Base-by-base conservation (phyloP, 257 asterid species). In the Capsicum rhomboideum region DNA sequence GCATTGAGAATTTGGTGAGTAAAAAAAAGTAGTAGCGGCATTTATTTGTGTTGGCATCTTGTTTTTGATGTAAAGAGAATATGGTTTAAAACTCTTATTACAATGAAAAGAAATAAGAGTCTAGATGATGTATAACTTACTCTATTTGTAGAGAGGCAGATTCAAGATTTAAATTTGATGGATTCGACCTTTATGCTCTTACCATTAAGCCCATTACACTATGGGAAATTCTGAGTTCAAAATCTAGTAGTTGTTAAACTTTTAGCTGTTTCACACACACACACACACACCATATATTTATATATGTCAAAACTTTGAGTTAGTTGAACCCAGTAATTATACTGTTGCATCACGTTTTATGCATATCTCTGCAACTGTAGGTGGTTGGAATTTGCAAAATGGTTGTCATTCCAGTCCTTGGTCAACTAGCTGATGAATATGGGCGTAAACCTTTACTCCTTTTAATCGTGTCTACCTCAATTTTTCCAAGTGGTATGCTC, bases 371-470 rank as follows among this genome's bases (percentile, higher is more conserved):
- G 1, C 61, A 16, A 16, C 10, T 88, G 85, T 87, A 96, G 99
- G 91, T 91, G 78, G 97, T 93, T 17, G 99, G 98, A 42, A 88
- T 93, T 84, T 91, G 94, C 93, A 93, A 93, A 92, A 92, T 94
- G 97, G 91, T 94, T 83, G 93, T 88, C 83, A 91, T 96, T 86
- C 99, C 99, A 46, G 89, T 93, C 56, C 31, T 96, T 82, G 98
- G 98, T 64, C 98, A 96, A 90, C 91, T 96, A 83, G 90, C 99
- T 10, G 98, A 96, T 89, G 98, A 96, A 34, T 88, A 90, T 72
- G 98, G 99, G 64, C 96, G 98, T 42, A 96, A 96, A 90, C 99
- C 98, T 1, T 80, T 96, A 88, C 98, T 96, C 84, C 94, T 96
- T 80, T 29, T 93, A 88, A 94, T 98, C 44, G 28, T 91, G 53